Base-by-base conservation (phyloP, 352 stramenopile species). In the Hyaloperonospora brassicae region DNA sequence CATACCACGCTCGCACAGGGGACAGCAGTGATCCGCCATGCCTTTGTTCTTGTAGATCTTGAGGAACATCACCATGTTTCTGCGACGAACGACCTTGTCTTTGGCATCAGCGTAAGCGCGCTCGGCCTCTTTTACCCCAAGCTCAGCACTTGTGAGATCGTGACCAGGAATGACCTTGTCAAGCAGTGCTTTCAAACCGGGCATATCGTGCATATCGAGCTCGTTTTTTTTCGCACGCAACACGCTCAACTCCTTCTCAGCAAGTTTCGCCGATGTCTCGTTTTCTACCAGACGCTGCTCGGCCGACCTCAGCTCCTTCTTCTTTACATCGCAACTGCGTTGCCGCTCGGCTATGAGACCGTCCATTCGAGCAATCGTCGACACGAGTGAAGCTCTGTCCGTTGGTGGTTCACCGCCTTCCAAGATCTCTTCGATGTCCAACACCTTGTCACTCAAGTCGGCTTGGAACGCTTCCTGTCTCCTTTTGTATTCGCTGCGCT, bases 11-110 rank as follows among this genome's bases (percentile, higher is more conserved):
- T 73, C 62, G 49, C 84, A 94, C 2, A 94, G 52, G 2, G 84
- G 84, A 31, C 84, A 94, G 39, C 76, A 89, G 24, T 87, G 73
- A 0, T 94, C 84, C 24, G 79, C 85, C 7, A 88, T 62, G 6
- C 84, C 84, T 47, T 92, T 93, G 38, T 86, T 75, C 62, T 85
- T 89, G 62, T 87, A 92, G n/a, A 88, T 81, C 8, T 71, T 80
- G 23, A 94, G 61, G 27, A 94, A 94, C 52, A 75, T 78, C 45
- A 92, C 76, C 39, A 85, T 89, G 47, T 88, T 91, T 56, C 84
- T 93, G 46, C 66, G 84, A 23, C 79, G 76, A 42, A 84, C 44
- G 1, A 84, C 84, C 55, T 89, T 93, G 59, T 90, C 80, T 53
- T 93, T 93, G 0, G 83, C 80, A 25, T 88, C 73, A 51, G 87